Evolutionary conservation across 352 stramenopile species (phyloP).

Genomic region (Phytophthora brassicae): DNA sequence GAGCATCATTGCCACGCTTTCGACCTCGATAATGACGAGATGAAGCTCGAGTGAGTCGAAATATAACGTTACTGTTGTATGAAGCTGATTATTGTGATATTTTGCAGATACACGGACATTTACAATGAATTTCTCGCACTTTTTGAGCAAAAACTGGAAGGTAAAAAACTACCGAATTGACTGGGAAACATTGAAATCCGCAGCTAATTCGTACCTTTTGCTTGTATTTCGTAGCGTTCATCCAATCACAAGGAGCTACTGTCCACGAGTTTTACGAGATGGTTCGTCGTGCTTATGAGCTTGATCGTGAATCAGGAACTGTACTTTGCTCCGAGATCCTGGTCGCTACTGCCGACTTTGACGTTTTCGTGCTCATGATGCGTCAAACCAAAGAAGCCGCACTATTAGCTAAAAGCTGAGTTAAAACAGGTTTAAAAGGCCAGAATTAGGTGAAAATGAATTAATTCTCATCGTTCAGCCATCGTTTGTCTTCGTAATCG

Average conservation of each 20-base stretch:
- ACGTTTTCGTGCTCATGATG: conserved; percentile 86
- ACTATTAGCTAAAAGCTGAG: conserved; percentile 50
- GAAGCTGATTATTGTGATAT: background rate
- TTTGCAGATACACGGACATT: conserved; percentile 68
- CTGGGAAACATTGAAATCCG: background rate
- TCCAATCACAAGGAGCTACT: conserved; percentile 54
- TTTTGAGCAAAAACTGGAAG: conserved; percentile 81
- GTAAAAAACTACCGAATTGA: conserved; percentile 18
- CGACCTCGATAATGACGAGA: conserved; percentile 72
- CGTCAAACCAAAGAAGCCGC: conserved; percentile 76
- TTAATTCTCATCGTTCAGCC: conserved; percentile 33
- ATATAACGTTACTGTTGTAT: background rate
- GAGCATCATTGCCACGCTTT: conserved; percentile 63
- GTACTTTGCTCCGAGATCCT: conserved; percentile 79
- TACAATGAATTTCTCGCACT: conserved; percentile 78
- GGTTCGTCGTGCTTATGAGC: conserved; percentile 56
- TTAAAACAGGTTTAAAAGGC: no score
- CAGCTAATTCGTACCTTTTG: background rate
- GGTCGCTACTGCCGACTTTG: conserved; percentile 75
- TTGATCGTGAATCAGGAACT: conserved; percentile 58
- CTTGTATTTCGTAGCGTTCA: conserved; percentile 42
- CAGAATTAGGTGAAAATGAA: background rate
- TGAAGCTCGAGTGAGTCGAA: conserved; percentile 70
- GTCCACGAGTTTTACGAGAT: conserved; percentile 70
- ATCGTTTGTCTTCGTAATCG: conserved; percentile 68